Percentiles rank a stretch among this genome's conserved stretches.
Evolutionary conservation across 441 rosid species (phyloP).

Genomic region (Breynia disticha): DNA sequence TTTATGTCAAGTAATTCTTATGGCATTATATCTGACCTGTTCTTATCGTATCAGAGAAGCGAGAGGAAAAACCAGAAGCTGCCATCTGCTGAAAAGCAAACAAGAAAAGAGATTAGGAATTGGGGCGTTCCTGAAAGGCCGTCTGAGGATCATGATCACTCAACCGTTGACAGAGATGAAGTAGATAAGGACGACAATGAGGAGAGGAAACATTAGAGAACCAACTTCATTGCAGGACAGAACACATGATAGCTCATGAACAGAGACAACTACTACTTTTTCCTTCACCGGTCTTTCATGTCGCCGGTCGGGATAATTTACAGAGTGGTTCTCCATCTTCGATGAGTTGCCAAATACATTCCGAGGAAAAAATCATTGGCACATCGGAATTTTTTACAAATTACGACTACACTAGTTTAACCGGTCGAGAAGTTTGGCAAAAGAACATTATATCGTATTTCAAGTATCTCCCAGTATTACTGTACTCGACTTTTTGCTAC

Average conservation of each 20-base stretch:
- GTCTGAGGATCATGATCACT: conserved; percentile 17
- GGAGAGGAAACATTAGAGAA: conserved; percentile 13
- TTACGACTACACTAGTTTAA: no score
- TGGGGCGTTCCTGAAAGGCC: conserved; percentile 28
- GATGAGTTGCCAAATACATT: no score
- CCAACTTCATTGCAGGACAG: background rate
- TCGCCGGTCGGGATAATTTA: no score
- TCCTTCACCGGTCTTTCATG: background rate
- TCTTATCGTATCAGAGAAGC: conserved; percentile 20
- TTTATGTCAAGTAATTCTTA: background rate
- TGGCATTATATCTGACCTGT: background rate
- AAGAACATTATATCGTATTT: no score
- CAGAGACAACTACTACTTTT: background rate
- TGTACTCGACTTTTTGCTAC: no score
- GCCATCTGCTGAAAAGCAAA: conserved; percentile 27
- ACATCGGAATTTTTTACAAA: no score
- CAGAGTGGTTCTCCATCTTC: no score
- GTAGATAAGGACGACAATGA: conserved; percentile 12
- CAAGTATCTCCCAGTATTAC: no score
- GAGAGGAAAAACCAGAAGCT: conserved; percentile 18
- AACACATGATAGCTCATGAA: no score
- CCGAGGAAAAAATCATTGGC: no score
- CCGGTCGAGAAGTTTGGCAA: no score
- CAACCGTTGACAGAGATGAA: conserved; percentile 29
- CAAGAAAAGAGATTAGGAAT: conserved; percentile 21